Conservation (phyloP, 345 rosid genomes). For the Salix arbutifolia region DNA sequence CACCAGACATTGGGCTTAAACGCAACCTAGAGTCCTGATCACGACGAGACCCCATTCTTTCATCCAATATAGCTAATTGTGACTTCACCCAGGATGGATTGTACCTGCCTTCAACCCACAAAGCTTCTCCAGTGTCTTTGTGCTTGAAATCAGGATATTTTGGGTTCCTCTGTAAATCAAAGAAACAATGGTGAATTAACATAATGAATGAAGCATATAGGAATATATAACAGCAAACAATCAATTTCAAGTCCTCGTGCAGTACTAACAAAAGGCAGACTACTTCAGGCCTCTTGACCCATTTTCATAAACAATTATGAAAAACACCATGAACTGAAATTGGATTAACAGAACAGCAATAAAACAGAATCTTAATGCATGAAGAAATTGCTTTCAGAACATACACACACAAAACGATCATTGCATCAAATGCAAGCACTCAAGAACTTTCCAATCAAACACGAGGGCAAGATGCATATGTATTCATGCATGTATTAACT, state of each 20-base stretch:
- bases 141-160: constrained; percentile 70
- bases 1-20: constrained; percentile 26
- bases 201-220: neutral
- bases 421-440: neutral
- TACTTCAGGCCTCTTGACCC: neutral
- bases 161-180: constrained; percentile 46
- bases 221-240: neutral
- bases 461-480: neutral
- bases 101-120: constrained; percentile 58
- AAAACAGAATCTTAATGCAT: neutral
- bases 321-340: neutral
- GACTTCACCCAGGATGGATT: constrained; percentile 63
- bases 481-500: neutral
- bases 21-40: constrained; percentile 29
- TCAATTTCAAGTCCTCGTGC: neutral
- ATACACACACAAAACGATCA: neutral
- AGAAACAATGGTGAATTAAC: neutral
- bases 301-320: neutral
- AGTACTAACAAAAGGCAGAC: neutral
- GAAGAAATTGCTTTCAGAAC: neutral
- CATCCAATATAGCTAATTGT: constrained; percentile 47
- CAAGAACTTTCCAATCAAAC: neutral
- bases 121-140: constrained; percentile 69
- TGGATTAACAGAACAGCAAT: neutral
- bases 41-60: constrained; percentile 33